Conservation (phyloP, 768 basidiomycete species). For the Roridomyces roridus region DNA sequence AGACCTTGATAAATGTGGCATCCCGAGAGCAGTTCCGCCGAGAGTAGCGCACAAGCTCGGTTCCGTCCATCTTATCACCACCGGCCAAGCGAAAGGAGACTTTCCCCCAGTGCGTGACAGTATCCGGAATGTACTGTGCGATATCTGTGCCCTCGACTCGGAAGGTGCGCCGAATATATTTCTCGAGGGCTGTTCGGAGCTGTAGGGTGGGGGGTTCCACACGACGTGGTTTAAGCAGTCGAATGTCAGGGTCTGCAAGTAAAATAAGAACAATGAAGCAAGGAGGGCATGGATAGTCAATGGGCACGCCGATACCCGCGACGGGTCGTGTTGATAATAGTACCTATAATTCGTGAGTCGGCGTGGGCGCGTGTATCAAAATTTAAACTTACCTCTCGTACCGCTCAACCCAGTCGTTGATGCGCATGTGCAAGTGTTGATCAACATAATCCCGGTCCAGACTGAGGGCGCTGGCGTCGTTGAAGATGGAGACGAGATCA, state of each 20-base stretch:
- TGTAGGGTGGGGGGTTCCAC: neutral
- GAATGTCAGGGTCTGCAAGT: neutral
- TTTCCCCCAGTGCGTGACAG: neutral
- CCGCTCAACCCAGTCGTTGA: neutral
- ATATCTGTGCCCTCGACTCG: neutral
- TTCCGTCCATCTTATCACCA: neutral
- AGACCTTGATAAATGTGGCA: neutral
- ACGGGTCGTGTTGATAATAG: conserved; percentile 1
- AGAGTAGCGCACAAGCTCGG: neutral
- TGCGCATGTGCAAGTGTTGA: neutral
- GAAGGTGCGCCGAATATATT: neutral
- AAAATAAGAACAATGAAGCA: neutral
- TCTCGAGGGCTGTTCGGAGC: neutral
- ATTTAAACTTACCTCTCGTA: neutral
- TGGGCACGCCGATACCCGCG: neutral
- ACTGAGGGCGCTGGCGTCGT: neutral
- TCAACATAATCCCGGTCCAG: neutral
- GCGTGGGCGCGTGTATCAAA: neutral
- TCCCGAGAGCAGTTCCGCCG: neutral
- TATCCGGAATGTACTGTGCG: neutral
- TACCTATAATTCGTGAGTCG: neutral
- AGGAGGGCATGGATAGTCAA: neutral
- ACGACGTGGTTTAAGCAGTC: neutral
- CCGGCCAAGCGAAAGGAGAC: neutral
- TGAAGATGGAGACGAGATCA: neutral